phyloP scores from a whole-genome alignment of 495 filamentous ascomycete species.

The Xylaria venustula region DNA sequence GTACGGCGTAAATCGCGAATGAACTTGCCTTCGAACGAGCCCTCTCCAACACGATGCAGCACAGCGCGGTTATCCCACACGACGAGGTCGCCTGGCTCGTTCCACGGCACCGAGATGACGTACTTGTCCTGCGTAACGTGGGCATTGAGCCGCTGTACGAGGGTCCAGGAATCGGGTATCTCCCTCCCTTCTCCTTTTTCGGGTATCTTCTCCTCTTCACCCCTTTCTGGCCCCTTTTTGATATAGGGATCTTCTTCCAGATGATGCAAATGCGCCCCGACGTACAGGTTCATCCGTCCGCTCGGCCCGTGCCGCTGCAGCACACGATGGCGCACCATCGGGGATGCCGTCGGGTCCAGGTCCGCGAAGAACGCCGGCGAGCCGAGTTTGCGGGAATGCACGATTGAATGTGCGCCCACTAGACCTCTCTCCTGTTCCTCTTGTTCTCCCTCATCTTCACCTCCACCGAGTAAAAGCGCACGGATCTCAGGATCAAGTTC shows the following conservation, averaged over 20 bases:
- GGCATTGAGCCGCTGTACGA: constrained; percentile 44
- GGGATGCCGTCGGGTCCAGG: constrained; percentile 40
- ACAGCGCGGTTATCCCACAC: constrained; percentile 62
- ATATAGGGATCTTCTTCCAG: constrained; percentile 39
- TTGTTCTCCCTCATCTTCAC: neutral
- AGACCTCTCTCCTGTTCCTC: constrained; percentile 21
- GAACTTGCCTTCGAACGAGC: constrained; percentile 50
- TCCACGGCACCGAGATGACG: constrained; percentile 48
- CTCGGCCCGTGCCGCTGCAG: constrained; percentile 53
- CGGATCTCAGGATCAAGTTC: constrained; percentile 42
- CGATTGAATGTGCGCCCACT: constrained; percentile 54
- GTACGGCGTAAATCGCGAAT: constrained; percentile 53
- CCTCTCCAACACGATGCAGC: constrained; percentile 53
- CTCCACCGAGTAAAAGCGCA: constrained; percentile 39
- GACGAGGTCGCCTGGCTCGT: constrained; percentile 48
- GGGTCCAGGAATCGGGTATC: constrained; percentile 29
- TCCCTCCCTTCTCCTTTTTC: constrained; percentile 12
- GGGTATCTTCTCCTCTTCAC: constrained; percentile 14
- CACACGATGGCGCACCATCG: constrained; percentile 51
- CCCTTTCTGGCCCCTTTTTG: neutral
- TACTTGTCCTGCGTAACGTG: constrained; percentile 53
- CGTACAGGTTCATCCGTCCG: constrained; percentile 53
- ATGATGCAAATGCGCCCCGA: constrained; percentile 56
- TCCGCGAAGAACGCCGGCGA: constrained; percentile 51
- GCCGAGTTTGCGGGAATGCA: constrained; percentile 53